Evolutionary conservation across 129 eudicot species (phyloP), one percentile per base, ranked within the genome.

Genomic region (Helianthus tuberosus): DNA sequence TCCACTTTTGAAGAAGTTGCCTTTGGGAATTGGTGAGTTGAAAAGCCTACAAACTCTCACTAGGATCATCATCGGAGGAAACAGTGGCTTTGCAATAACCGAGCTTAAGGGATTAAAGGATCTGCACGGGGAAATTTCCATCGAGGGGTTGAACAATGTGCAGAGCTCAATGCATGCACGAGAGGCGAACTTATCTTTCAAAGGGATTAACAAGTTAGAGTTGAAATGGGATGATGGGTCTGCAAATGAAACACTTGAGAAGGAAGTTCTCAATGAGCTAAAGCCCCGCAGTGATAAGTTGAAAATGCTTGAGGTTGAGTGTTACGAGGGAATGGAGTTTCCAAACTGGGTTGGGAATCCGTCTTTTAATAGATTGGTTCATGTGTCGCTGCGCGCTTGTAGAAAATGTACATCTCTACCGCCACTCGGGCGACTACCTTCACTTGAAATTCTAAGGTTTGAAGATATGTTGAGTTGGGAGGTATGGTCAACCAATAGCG

Each of bases 171-270:
- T 8, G 1, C 61, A 52, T 52, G 58, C 58, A 15, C 25, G 1
- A 5, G 58, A 52, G 11, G 58, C 25, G 1, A 52, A 52, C 61
- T 20, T 20, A 20, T 20, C 23, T 20, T 20, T 20, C 6, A 54
- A 8, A 17, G 17, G 13, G 61, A 1, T 54, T 17, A 17, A 11
- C 1, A 17, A 17, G 32, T 1, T 54, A 65, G 80, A 59, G 96
- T 89, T 76, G 96, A 8, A 54, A 54, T 54, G 61, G 61, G 29
- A 11, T 54, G 61, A 54, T 54, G 61, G 61, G 17, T 17, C 32
- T 54, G 11, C 8, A 17, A 17, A 0, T 0, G 32, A 27, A 16
- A 54, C 61, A 17, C 1, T 2, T 54, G 61, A 54, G 1, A 17
- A 17, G 61, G 35, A 1, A 11, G 11, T 54, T 52, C 3, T 52